These are phyloP conservation scores for Lanzia echinophila DNA, from an alignment of 2,329 filamentous ascomycete species.

Conservation along the genomic window DNA sequence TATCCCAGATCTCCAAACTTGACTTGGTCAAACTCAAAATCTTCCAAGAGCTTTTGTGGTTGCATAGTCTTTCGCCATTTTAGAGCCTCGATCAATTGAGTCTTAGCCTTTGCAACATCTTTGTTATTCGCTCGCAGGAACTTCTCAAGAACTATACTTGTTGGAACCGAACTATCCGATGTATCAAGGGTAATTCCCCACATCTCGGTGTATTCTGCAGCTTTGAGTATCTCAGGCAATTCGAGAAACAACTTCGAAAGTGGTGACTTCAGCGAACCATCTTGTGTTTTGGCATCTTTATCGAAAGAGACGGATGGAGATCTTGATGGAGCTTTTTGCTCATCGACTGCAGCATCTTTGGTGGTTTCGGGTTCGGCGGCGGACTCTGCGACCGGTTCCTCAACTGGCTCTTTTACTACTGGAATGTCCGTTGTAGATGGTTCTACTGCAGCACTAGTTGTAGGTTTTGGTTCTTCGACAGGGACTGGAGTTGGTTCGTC, in stretches of 20 bases:
- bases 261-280: slow-evolving; percentile 18
- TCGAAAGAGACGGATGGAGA: slow-evolving; percentile 5
- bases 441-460: background rate
- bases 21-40: slow-evolving; percentile 52
- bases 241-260: slow-evolving; percentile 51
- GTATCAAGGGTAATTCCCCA: slow-evolving; percentile 68
- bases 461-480: background rate
- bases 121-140: slow-evolving; percentile 86
- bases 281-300: slow-evolving; percentile 5
- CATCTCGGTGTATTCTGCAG: slow-evolving; percentile 65
- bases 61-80: slow-evolving; percentile 76
- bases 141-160: slow-evolving; percentile 82
- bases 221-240: slow-evolving; percentile 50
- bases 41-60: slow-evolving; percentile 58
- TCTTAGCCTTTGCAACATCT: slow-evolving; percentile 64
- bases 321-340: background rate
- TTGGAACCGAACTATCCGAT: slow-evolving; percentile 54
- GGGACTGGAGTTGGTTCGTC: background rate
- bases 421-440: background rate
- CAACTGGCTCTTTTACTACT: background rate
- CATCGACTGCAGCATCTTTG: background rate
- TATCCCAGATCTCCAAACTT: slow-evolving; percentile 79
- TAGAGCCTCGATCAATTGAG: slow-evolving; percentile 72
- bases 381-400: background rate
- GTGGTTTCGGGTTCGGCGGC: slow-evolving; percentile 1